phyloP scores from a whole-genome alignment of 108 stramenopile species.

The Nannochloropsis granulata region DNA sequence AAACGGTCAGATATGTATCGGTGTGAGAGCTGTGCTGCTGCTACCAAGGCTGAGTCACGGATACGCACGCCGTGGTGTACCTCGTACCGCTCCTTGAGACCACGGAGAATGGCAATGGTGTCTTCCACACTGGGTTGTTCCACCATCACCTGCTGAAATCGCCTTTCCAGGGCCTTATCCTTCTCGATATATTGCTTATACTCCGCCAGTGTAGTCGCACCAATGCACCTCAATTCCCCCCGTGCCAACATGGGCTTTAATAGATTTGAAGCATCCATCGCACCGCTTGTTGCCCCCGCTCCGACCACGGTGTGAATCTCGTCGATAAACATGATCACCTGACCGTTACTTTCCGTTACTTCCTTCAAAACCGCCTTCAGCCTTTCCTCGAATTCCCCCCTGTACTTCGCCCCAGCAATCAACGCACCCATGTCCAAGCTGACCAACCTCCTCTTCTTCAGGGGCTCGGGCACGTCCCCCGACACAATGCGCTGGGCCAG shows the following conservation, averaged over 20 bases:
- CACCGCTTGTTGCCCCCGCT: slow-evolving; percentile 67
- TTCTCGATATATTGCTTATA: slow-evolving; percentile 67
- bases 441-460: slow-evolving; percentile 61
- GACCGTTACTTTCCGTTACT: slow-evolving; percentile 63
- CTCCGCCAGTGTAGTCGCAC: slow-evolving; percentile 78
- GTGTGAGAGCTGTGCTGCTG: slow-evolving; percentile 78
- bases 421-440: slow-evolving; percentile 89
- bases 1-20: slow-evolving; percentile 85
- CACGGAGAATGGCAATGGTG: slow-evolving; percentile 83
- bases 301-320: slow-evolving; percentile 91
- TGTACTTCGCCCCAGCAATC: slow-evolving; percentile 90
- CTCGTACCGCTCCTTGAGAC: slow-evolving; percentile 78
- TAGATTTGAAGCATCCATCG: slow-evolving; percentile 94
- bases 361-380: slow-evolving; percentile 86
- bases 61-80: slow-evolving; percentile 61
- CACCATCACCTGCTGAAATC: slow-evolving; percentile 84
- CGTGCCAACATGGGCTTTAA: slow-evolving; percentile 86
- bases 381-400: slow-evolving; percentile 96
- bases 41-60: slow-evolving; percentile 67
- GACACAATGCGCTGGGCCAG: slow-evolving; percentile 77
- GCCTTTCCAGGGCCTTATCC: slow-evolving; percentile 86
- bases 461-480: slow-evolving; percentile 82
- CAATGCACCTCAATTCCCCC: slow-evolving; percentile 76
- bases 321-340: slow-evolving; percentile 93
- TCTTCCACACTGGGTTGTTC: slow-evolving; percentile 77